Evolutionary conservation across 495 filamentous ascomycete genomes (phyloP).

Genomic region (Pseudoneurospora amorphoporcata): DNA sequence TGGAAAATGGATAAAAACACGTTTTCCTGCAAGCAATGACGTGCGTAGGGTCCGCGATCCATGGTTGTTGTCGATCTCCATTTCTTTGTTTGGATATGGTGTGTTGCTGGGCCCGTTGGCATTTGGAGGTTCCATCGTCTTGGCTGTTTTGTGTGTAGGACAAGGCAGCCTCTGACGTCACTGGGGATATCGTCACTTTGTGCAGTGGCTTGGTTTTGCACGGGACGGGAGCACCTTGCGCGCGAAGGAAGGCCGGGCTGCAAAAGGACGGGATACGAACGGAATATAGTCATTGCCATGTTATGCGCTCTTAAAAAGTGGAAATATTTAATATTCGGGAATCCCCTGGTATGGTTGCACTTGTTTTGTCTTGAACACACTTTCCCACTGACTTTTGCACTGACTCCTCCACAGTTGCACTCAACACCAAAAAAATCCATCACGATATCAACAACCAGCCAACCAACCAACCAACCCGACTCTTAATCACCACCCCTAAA

Average conservation of each 20-base stretch:
- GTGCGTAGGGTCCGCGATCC: background rate
- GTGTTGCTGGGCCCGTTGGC: background rate
- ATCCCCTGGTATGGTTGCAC: background rate
- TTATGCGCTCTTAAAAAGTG: background rate
- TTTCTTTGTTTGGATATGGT: background rate
- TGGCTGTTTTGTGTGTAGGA: background rate
- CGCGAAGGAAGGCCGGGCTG: too few relatives aligned
- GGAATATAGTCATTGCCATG: background rate
- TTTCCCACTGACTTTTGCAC: background rate
- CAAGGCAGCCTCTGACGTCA: background rate
- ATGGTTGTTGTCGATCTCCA: background rate
- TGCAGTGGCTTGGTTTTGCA: background rate
- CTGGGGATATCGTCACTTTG: background rate
- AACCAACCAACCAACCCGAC: background rate
- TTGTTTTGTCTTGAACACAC: background rate
- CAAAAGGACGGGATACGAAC: too few relatives aligned
- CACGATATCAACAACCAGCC: background rate
- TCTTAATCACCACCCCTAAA: background rate
- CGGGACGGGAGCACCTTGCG: too few relatives aligned
- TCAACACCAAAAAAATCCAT: background rate
- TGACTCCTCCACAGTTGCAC: background rate
- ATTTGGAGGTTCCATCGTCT: background rate
- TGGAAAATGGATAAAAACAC: background rate
- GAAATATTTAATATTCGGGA: background rate
- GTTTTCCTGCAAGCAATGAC: background rate